Evolutionary conservation across 2,329 filamentous ascomycete species (phyloP).

Genomic region (Sclerotinia spermophila): DNA sequence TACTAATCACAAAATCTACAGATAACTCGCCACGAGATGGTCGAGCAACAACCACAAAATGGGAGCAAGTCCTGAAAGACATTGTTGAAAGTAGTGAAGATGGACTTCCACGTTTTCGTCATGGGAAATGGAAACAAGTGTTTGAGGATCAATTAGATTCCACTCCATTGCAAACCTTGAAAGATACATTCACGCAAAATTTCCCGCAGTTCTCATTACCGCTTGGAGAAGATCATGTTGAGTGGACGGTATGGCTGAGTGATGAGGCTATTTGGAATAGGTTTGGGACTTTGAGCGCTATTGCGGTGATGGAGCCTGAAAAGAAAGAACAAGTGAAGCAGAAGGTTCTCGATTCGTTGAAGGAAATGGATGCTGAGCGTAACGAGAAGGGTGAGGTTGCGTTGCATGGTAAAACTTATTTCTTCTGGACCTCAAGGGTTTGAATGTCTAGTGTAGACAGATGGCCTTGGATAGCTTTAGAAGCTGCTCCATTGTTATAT

Average conservation of each 20-base stretch:
- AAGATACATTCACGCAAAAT: constrained; percentile 40
- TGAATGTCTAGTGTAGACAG: constrained; percentile 25
- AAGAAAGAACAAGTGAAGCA: constrained; percentile 47
- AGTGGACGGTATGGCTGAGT: constrained; percentile 56
- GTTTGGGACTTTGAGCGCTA: constrained; percentile 63
- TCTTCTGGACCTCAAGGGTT: constrained; percentile 56
- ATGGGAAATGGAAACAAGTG: constrained; percentile 59
- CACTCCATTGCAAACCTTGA: constrained; percentile 51
- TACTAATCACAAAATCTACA: constrained; percentile 35
- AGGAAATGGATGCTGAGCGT: constrained; percentile 49
- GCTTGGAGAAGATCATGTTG: constrained; percentile 52
- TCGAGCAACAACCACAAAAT: constrained; percentile 54
- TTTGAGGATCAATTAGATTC: constrained; percentile 57
- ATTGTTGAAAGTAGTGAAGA: constrained; percentile 55
- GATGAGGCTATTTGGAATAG: constrained; percentile 61
- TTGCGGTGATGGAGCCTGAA: constrained; percentile 53
- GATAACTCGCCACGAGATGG: constrained; percentile 57
- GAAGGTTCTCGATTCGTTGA: constrained; percentile 53
- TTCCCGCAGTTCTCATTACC: constrained; percentile 56
- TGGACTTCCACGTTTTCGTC: constrained; percentile 60
- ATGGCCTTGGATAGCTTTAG: constrained; percentile 1
- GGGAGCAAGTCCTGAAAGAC: constrained; percentile 60
- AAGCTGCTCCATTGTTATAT: constrained; percentile 1
- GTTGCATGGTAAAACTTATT: constrained; percentile 60
- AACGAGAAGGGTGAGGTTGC: constrained; percentile 61